Evolutionary conservation across 108 stramenopile species (phyloP).

Genomic region (Cyclotella distinguenda): DNA sequence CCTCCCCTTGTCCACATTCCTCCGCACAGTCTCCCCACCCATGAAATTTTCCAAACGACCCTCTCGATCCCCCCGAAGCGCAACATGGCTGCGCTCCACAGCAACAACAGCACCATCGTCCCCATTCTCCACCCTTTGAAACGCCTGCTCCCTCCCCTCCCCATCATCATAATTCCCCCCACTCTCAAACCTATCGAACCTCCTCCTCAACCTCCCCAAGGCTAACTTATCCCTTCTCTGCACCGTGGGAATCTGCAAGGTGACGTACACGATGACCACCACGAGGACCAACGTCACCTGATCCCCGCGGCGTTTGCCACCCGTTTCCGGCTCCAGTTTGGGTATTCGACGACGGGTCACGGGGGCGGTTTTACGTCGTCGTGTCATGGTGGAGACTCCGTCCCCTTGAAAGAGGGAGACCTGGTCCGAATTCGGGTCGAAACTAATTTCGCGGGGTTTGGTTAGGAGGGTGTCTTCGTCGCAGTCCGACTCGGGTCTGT

Average conservation of each 20-base stretch:
- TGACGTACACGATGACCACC: slow-evolving; percentile 1
- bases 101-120: background rate
- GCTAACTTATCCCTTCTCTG: slow-evolving; percentile 5
- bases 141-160: background rate
- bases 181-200: background rate
- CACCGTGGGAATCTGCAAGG: slow-evolving; percentile 12
- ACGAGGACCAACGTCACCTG: too few relatives aligned
- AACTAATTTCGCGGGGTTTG: slow-evolving; percentile 33
- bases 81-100: background rate
- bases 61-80: background rate
- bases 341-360: too few relatives aligned
- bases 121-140: background rate
- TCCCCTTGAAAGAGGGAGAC: slow-evolving; percentile 34
- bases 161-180: slow-evolving; percentile 9
- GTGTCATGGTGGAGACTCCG: slow-evolving; percentile 9
- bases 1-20: too few relatives aligned
- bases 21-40: too few relatives aligned
- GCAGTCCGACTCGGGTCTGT: slow-evolving; percentile 7
- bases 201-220: slow-evolving; percentile 5
- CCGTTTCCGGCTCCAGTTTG: too few relatives aligned
- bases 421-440: slow-evolving; percentile 25
- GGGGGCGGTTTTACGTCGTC: too few relatives aligned
- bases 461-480: slow-evolving; percentile 37
- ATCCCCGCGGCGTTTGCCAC: too few relatives aligned
- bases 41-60: too few relatives aligned